Evolutionary conservation across 1,284 basidiomycete species (phyloP).

Genomic region (Ustilago curta): DNA sequence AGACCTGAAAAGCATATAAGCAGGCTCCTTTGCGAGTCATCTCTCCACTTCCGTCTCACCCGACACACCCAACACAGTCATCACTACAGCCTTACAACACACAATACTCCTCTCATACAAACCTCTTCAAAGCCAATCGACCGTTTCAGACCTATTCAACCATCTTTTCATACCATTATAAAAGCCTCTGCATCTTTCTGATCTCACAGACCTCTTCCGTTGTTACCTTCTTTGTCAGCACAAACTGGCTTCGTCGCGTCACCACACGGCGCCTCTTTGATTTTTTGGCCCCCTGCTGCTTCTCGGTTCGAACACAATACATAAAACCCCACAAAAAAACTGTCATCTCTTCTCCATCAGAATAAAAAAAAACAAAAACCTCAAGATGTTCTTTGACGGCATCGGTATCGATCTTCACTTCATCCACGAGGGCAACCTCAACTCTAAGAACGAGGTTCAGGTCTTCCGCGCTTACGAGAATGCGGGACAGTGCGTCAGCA

Average conservation of each 20-base stretch:
- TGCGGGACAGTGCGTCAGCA: constrained; percentile 3
- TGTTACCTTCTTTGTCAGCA: background rate
- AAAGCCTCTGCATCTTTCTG: too few relatives aligned
- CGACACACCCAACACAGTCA: constrained; percentile 1
- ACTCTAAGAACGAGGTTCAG: background rate
- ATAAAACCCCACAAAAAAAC: constrained; percentile 13
- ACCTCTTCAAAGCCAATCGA: background rate
- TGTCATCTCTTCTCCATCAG: background rate
- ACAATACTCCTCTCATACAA: constrained; percentile 2
- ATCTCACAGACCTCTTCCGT: background rate
- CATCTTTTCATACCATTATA: too few relatives aligned
- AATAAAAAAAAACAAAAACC: constrained; percentile 2
- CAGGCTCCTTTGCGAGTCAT: background rate
- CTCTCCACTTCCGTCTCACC: background rate
- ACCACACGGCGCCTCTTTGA: background rate
- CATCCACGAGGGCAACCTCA: constrained; percentile 10
- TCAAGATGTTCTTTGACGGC: constrained; percentile 25
- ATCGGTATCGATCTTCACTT: constrained; percentile 36
- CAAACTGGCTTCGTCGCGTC: background rate
- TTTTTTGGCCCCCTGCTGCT: background rate
- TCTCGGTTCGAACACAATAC: background rate
- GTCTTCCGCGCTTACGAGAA: constrained; percentile 14
- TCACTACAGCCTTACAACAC: background rate
- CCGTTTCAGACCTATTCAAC: background rate
- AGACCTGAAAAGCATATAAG: constrained; percentile 13